Percentiles rank a stretch among this genome's conserved stretches.
phyloP scores from a whole-genome alignment of 2,329 filamentous ascomycete genomes.

The Waltergamsia citrina region DNA sequence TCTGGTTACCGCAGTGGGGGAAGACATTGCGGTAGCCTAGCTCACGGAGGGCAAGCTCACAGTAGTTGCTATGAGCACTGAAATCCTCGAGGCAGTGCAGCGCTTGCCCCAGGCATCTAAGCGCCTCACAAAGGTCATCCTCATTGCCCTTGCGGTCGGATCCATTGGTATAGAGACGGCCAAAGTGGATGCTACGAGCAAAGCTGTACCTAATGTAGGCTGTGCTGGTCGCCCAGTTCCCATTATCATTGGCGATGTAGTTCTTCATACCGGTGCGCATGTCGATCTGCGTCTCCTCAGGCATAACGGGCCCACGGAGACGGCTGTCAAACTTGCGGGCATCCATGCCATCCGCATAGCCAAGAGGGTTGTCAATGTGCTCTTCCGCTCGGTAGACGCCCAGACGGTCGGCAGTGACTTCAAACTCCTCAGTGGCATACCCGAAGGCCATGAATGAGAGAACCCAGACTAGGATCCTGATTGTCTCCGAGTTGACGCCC shows the following conservation, averaged over 20 bases:
- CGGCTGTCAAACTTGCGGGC: constrained; percentile 74
- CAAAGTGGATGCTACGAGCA: constrained; percentile 66
- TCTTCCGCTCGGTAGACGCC: constrained; percentile 74
- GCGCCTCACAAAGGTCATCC: constrained; percentile 69
- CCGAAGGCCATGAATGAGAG: constrained; percentile 75
- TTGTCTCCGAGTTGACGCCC: constrained; percentile 67
- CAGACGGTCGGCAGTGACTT: constrained; percentile 71
- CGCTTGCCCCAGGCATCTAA: constrained; percentile 67
- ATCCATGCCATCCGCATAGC: constrained; percentile 79
- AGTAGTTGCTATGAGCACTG: constrained; percentile 77
- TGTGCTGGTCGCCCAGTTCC: constrained; percentile 81
- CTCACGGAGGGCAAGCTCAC: constrained; percentile 67
- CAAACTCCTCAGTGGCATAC: constrained; percentile 79
- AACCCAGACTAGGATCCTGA: constrained; percentile 72
- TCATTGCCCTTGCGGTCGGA: constrained; percentile 53
- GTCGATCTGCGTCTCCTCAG: constrained; percentile 65
- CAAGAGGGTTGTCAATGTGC: constrained; percentile 69
- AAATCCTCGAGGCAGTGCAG: constrained; percentile 73
- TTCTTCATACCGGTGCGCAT: constrained; percentile 91
- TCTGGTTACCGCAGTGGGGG: constrained; percentile 58
- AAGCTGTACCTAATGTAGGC: constrained; percentile 76
- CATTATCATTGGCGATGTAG: constrained; percentile 88
- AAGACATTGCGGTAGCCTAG: constrained; percentile 76
- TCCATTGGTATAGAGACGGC: constrained; percentile 63
- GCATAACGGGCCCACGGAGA: constrained; percentile 68